Conservation (phyloP, 768 basidiomycete species). For the Harrya chromipes region DNA sequence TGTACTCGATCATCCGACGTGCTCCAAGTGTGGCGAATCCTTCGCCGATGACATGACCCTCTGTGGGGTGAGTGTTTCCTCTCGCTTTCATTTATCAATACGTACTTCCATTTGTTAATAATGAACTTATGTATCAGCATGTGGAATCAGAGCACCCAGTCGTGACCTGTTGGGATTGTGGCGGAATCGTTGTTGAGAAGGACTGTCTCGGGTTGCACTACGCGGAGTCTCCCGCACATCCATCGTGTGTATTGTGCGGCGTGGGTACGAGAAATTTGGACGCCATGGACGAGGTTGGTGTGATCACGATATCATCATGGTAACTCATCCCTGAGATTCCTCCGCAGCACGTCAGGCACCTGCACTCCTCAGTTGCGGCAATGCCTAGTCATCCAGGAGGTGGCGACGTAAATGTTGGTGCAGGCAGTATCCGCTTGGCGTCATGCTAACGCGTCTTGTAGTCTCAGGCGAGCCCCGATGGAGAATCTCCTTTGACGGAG, state of each 20-base stretch:
- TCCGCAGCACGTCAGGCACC: constrained; percentile 19
- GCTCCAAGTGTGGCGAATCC: constrained; percentile 17
- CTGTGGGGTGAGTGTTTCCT: constrained; percentile 16
- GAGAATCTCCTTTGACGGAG: background rate
- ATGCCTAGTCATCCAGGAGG: background rate
- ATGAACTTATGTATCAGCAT: constrained; percentile 14
- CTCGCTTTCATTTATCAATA: background rate
- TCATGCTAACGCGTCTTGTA: constrained; percentile 1
- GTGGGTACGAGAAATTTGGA: constrained; percentile 10
- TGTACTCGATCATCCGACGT: constrained; percentile 21
- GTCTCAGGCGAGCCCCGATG: constrained; percentile 3
- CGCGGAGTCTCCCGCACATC: constrained; percentile 19
- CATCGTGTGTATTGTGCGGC: constrained; percentile 20
- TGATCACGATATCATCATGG: background rate
- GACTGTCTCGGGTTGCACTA: constrained; percentile 21
- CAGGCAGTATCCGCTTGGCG: background rate
- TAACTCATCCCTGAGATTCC: constrained; percentile 6
- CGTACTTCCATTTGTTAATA: background rate
- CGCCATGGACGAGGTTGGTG: constrained; percentile 24
- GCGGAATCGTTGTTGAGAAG: constrained; percentile 22
- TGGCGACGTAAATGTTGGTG: constrained; percentile 5
- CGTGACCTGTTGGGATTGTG: constrained; percentile 32
- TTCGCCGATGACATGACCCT: constrained; percentile 22
- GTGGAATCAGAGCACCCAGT: constrained; percentile 20
- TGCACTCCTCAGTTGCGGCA: constrained; percentile 9